Conservation (phyloP, 192 early-diverging fungal species). For the Pilaira anomala region DNA sequence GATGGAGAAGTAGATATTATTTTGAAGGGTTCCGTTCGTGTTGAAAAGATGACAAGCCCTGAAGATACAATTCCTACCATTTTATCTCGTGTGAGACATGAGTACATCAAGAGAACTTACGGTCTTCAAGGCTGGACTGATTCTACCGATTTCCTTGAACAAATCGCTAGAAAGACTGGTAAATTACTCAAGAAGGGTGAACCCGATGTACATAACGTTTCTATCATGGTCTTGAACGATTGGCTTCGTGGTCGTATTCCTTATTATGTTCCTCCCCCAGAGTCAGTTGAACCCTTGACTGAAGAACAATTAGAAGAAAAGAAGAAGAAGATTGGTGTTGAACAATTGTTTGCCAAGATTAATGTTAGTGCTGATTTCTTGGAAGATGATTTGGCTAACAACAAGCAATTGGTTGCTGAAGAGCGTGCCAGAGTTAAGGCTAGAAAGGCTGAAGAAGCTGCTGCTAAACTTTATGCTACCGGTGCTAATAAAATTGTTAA, state of each 20-base stretch:
- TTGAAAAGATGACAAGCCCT: constrained; percentile 85
- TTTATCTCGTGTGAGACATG: constrained; percentile 76
- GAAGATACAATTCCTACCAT: constrained; percentile 90
- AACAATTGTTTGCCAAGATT: constrained; percentile 92
- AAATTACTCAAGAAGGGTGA: constrained; percentile 96
- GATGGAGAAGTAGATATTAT: constrained; percentile 96
- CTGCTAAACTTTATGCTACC: constrained; percentile 37
- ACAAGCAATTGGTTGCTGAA: constrained; percentile 50
- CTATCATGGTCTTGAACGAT: constrained; percentile 98
- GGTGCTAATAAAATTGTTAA: constrained; percentile 37
- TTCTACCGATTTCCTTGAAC: constrained; percentile 85
- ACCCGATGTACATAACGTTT: constrained; percentile 85
- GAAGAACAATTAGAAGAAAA: constrained; percentile 12
- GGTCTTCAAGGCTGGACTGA: constrained; percentile 83
- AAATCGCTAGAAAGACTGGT: constrained; percentile 83
- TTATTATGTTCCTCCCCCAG: constrained; percentile 84
- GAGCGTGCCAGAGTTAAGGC: constrained; percentile 43
- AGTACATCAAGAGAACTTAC: constrained; percentile 93
- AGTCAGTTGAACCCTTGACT: constrained; percentile 27
- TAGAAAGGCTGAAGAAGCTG: constrained; percentile 46
- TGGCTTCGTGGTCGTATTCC: constrained; percentile 98
- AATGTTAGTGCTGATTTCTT: constrained; percentile 81
- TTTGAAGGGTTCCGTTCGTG: constrained; percentile 91
- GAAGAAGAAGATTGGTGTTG: constrained; percentile 52
- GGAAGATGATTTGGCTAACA: constrained; percentile 76